Conservation (phyloP, 2,329 filamentous ascomycete species). For the Ophiostoma sp. region DNA sequence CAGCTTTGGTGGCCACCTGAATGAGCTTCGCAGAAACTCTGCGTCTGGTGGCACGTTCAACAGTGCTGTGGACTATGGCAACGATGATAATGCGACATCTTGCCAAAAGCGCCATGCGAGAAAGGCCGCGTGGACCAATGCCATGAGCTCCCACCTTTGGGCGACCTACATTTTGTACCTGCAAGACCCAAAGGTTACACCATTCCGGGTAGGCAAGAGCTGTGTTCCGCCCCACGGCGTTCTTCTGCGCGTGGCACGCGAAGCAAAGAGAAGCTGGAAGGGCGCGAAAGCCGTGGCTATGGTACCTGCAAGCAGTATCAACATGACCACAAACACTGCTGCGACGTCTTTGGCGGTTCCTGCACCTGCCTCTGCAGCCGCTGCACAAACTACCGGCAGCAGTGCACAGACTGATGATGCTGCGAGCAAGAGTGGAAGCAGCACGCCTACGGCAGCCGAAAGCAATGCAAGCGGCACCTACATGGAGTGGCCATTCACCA, state of each 20-base stretch:
- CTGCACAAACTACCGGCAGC: not conserved
- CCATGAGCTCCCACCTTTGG: constrained; percentile 67
- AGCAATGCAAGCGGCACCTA: constrained; percentile 48
- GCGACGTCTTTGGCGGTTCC: not conserved
- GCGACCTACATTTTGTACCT: constrained; percentile 64
- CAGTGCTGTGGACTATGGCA: constrained; percentile 11
- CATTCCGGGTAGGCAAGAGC: constrained; percentile 63
- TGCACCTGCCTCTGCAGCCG: not conserved
- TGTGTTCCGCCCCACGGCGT: constrained; percentile 66
- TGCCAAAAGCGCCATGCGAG: constrained; percentile 32
- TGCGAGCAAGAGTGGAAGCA: constrained; percentile 52
- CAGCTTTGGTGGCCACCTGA: not conserved
- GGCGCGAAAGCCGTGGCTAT: constrained; percentile 50
- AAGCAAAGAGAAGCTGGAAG: constrained; percentile 67
- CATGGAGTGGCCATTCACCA: constrained; percentile 64
- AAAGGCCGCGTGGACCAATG: constrained; percentile 62
- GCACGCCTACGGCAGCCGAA: constrained; percentile 51
- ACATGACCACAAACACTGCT: not conserved
- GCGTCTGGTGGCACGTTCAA: constrained; percentile 21
- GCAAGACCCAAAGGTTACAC: constrained; percentile 67
- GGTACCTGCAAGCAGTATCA: constrained; percentile 12
- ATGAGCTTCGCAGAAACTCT: constrained; percentile 25
- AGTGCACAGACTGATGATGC: constrained; percentile 26
- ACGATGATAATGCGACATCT: not conserved
- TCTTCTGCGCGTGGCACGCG: constrained; percentile 63